phyloP scores from a whole-genome alignment of 148 eudicot species.

The Vaccinium macrocarpon region DNA sequence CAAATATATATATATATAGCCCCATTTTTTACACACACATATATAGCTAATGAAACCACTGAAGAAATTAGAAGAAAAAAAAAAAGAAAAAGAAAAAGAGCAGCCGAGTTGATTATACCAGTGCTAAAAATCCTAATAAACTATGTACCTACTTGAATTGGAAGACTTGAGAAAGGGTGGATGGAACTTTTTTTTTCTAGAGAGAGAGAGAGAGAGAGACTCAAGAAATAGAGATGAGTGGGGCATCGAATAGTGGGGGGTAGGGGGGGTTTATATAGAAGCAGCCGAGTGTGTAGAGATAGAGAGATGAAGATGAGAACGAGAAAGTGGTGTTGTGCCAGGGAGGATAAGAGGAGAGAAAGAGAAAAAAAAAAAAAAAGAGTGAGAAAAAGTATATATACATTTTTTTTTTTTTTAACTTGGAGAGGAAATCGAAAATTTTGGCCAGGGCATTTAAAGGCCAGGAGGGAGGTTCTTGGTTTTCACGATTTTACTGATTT shows the following conservation, averaged over 20 bases:
- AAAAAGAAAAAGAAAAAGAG: too few species aligned
- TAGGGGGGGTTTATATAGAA: not conserved
- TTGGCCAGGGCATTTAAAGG: conserved; percentile 8
- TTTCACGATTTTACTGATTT: not conserved
- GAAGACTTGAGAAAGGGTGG: not conserved
- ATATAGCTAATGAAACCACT: not conserved
- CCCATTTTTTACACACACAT: too few species aligned
- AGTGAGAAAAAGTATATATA: not conserved
- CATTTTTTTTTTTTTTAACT: not conserved
- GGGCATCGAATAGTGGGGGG: not conserved
- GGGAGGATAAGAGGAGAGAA: not conserved
- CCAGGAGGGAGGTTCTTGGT: not conserved
- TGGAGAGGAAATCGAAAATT: not conserved
- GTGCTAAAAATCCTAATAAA: not conserved
- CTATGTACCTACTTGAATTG: not conserved
- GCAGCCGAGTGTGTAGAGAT: not conserved
- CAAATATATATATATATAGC: too few species aligned
- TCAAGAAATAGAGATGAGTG: not conserved
- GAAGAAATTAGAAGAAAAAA: not conserved
- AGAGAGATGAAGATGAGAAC: not conserved
- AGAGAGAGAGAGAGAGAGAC: not conserved
- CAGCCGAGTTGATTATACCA: too few species aligned
- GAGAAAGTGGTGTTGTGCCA: not conserved
- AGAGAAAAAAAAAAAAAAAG: not conserved
- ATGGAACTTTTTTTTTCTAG: not conserved